phyloP scores from a whole-genome alignment of 345 rosid species.

The Euclidium syriacum region DNA sequence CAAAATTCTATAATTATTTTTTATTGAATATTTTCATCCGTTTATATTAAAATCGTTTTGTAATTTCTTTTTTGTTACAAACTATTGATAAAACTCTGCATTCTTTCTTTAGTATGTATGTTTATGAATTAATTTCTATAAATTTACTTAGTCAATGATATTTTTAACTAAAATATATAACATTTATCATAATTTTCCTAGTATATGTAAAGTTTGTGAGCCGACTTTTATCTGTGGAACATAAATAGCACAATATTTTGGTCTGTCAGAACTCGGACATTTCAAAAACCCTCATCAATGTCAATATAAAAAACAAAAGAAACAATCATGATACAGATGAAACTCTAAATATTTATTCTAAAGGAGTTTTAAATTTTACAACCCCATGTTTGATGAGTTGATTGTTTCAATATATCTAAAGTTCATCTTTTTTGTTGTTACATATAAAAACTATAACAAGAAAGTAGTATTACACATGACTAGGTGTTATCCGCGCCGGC shows the following conservation, averaged over 20 bases:
- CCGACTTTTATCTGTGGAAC: background rate
- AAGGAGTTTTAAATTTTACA: background rate
- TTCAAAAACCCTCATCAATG: too few relatives aligned
- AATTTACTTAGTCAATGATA: too few relatives aligned
- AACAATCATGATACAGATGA: too few relatives aligned
- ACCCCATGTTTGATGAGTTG: background rate
- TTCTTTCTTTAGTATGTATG: too few relatives aligned
- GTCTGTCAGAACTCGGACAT: background rate
- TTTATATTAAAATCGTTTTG: too few relatives aligned
- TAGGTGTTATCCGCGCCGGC: conserved; percentile 3
- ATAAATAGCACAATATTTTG: background rate
- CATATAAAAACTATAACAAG: conserved; percentile 5
- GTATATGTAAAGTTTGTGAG: background rate
- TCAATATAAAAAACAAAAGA: too few relatives aligned
- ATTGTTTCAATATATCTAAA: background rate
- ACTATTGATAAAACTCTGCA: too few relatives aligned
- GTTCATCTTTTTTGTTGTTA: background rate
- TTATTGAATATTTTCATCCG: too few relatives aligned
- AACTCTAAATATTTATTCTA: background rate
- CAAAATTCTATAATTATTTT: background rate
- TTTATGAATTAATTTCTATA: too few relatives aligned
- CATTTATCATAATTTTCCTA: too few relatives aligned
- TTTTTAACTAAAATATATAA: too few relatives aligned
- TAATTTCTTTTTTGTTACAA: too few relatives aligned
- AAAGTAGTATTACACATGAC: background rate